Base-by-base conservation (phyloP, 116 monocot species). In the Phalaenopsis hybrid region DNA sequence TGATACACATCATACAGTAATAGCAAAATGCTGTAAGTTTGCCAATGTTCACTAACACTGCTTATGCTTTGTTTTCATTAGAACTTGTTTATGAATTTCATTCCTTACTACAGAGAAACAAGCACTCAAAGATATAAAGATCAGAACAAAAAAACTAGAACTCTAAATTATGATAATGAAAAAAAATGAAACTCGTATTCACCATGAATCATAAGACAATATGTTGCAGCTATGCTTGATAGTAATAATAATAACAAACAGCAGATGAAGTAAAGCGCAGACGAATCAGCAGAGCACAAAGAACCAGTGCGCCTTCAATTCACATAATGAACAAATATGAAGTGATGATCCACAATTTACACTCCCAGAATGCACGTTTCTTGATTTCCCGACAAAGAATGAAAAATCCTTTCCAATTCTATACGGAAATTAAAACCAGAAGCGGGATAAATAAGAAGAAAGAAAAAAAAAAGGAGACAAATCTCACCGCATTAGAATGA, bases 401-500 rank as follows among this genome's bases (percentile, higher is more conserved):
- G 7, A 21, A 23, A 23, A 63, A 5, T 10, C 6, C 4, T 34
- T 72, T 16, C 15, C 41, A 4, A 13, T 2, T 68, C 28, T 28
- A 69, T 31, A 28, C 7, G 2, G 4, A 61, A 20, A n/a, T 61
- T 61, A 67, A 67, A 67, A 10, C 67, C 25, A 67, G 11, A 16
- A 2, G 72, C 28, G 10, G 52, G n/a, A n/a, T n/a, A n/a, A n/a
- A n/a, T n/a, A n/a, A 23, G 28, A 5, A 52, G 5, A 28, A 7
- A 6, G 65, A 10, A 21, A 6, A 76, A 4, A 76, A 5, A 15
- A 68, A 25, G 13, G 23, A 13, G 6, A 68, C n/a, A 48, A 44
- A 72, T 13, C 8, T 83, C 80, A 96, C 94, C 89, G 92, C 88
- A 78, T 92, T 88, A 23, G 89, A 83, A 78, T 79, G 88, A 63